Base-by-base conservation (phyloP, 768 basidiomycete genomes). In the Podaxis sp. region DNA sequence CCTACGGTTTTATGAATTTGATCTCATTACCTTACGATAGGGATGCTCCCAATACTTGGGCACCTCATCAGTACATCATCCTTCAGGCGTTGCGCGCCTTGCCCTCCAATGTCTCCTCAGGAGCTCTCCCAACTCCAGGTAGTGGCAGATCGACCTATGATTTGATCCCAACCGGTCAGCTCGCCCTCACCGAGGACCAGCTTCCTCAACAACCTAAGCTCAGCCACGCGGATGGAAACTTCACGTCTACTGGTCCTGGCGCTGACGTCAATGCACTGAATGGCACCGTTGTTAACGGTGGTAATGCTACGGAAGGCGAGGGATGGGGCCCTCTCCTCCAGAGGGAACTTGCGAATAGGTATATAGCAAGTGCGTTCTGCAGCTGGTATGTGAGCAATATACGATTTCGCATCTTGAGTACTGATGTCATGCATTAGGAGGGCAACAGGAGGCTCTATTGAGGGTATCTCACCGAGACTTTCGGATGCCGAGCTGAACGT, bases 31-130 rank as follows among this genome's bases (percentile, higher is more conserved):
- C 28, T 13, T 17, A 22, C 46, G 39, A 17, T 56, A 90, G 88
- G 90, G 91, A 93, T 69, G 84, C 88, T 26, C 93, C 94, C n/a
- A 95, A 95, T 68, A 74, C 88, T 1, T 97, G 93, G 94, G 92
- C 92, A 17, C 89, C 91, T 8, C 90, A 93, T 68, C 90, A 90
- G 65, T 88, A 93, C 73, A 91, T 96, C 65, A 76, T 85, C 26
- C 82, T 96, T 51, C 79, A 88, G 61, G 94, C 95, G 0, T 84
- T 98, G 42, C 81, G 83, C 40, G 82, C 86, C 11, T 77, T 98
- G 15, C 93, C 93, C 0, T 69, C 86, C 19, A 90, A 92, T 71
- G 68, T 95, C 39, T 87, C 93, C 0, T 79, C 76, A 8, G 79
- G 80, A 7, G 39, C 73, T 26, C 73, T 90, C n/a, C 84, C 90